phyloP scores from a whole-genome alignment of 768 basidiomycete genomes.

The Mycena venus region DNA sequence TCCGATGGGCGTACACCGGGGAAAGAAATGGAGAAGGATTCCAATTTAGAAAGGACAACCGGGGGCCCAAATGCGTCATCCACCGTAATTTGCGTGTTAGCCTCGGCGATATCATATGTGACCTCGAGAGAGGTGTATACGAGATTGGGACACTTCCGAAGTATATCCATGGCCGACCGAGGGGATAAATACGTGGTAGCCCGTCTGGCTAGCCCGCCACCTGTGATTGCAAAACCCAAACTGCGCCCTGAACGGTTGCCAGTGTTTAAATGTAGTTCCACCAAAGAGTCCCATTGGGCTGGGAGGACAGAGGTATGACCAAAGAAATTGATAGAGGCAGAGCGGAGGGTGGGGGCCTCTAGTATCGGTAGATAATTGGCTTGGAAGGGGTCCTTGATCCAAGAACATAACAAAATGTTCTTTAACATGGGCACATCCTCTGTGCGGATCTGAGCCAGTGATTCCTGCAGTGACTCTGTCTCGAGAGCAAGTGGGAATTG shows the following conservation, averaged over 20 bases:
- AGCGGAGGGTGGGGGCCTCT: neutral
- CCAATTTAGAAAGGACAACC: neutral
- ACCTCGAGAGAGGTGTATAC: neutral
- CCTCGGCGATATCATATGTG: neutral
- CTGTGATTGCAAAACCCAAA: neutral
- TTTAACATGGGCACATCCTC: neutral
- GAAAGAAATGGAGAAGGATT: neutral
- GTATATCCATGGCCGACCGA: neutral
- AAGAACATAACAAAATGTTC: neutral
- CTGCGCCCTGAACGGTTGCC: neutral
- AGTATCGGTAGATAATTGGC: neutral
- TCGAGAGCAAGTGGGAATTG: neutral
- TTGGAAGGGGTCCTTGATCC: neutral
- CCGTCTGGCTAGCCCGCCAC: neutral
- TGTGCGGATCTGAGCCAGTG: neutral
- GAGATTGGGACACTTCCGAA: neutral
- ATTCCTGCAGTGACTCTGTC: neutral
- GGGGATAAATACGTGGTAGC: neutral
- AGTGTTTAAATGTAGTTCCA: neutral
- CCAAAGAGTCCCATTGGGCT: neutral
- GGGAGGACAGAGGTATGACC: neutral
- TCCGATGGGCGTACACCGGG: neutral
- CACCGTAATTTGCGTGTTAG: neutral
- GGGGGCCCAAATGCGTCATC: neutral
- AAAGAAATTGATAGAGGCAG: neutral